These are phyloP conservation scores for Zostera marina DNA, from an alignment of 116 monocot genomes.

Conservation along the genomic window DNA sequence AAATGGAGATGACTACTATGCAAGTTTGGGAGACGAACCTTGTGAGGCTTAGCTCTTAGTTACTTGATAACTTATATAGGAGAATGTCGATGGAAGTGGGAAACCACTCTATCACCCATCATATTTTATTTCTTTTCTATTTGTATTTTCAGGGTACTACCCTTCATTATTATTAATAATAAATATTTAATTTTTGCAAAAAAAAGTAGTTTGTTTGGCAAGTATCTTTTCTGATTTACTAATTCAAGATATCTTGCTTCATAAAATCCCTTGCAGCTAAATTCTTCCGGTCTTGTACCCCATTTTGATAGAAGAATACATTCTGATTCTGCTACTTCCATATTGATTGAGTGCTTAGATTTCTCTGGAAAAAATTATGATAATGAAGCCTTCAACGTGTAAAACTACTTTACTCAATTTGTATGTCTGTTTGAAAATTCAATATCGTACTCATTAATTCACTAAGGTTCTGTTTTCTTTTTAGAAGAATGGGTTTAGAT, in stretches of 20 bases:
- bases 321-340: conserved; percentile 3
- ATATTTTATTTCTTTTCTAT: too few species aligned
- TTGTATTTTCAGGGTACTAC: too few species aligned
- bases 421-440: not conserved
- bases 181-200: too few species aligned
- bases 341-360: conserved; percentile 13
- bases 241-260: not conserved
- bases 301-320: conserved; percentile 10
- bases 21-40: too few species aligned
- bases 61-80: not conserved
- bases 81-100: not conserved
- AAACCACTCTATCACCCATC: too few species aligned
- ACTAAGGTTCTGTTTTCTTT: conserved; percentile 6
- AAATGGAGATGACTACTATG: too few species aligned
- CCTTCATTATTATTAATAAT: too few species aligned
- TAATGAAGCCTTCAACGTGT: conserved; percentile 15
- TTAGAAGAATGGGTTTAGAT: conserved; percentile 22
- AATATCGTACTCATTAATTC: not conserved
- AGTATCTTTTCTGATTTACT: not conserved
- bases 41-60: too few species aligned
- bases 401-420: not conserved
- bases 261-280: conserved; percentile 24
- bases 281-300: conserved; percentile 14
- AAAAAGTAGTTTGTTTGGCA: not conserved
- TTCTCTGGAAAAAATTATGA: conserved; percentile 8